Base-by-base conservation (phyloP, 345 rosid species). In the Kernera saxatilis region DNA sequence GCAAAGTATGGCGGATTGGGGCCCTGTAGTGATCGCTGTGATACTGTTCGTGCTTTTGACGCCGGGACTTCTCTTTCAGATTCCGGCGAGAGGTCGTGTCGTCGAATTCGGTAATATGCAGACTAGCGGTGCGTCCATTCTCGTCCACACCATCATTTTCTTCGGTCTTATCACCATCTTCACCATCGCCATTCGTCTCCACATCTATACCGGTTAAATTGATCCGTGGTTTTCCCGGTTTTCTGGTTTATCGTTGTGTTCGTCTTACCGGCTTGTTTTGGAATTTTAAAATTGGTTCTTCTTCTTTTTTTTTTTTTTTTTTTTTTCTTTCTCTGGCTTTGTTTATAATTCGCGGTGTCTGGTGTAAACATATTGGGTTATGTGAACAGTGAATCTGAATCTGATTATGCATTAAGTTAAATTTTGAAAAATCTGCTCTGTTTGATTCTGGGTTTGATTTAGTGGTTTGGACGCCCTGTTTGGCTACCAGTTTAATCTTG, bases 11-110 rank as follows among this genome's bases (percentile, higher is more conserved):
- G 92, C 96, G 37, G 99, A 93, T 25, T 91, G 96, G 97, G 98
- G 95, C 0, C 99, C 99, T 8, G 94, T 94, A n/a, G 71, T 91
- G 71, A 78, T 91, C 15, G 91, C 93, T 1, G 87, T 87, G 82
- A 87, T 91, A 60, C 77, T 93, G 61, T 93, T 93, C 73, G 87
- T 93, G 78, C 74, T 91, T 48, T 67, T 93, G 8, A 84, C 86
- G 37, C 96, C 97, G 6, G 97, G 98, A 22, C 78, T 93, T 57
- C 70, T 93, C 73, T 86, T 88, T 71, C 98, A 91, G 83, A 57
- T 93, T 33, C 97, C 98, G 1, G 97, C 93, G 27, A 84, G 74
- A 78, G 65, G 58, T 73, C 82, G 73, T 7, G 14, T 67, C 11
- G 70, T 91, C 45, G 93, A 91, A 52, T 91, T 94, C 39, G 89